Base-by-base conservation (phyloP, 139 green algal species). In the Spirogloea muscicola region DNA sequence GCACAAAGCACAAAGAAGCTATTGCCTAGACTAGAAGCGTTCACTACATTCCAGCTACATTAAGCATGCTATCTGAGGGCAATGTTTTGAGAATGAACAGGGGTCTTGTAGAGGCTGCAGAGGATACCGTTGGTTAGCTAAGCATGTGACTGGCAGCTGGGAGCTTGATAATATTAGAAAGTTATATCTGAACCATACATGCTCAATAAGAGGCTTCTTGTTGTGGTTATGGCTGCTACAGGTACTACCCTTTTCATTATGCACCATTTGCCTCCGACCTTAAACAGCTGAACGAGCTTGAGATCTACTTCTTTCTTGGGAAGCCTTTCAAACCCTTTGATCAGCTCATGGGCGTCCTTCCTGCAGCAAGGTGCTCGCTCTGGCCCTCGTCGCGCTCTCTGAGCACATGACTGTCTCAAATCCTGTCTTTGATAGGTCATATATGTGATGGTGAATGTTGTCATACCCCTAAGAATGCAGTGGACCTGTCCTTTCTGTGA, bases 231-330 rank as follows among this genome's bases (percentile, higher is more conserved):
- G 18, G n/a, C 57, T 66, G n/a, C 9, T 66, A 16, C 49, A 79
- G 71, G 71, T 99, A 90, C 84, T 99, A 96, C 81, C 94, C 93
- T 10, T 96, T 94, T 84, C 94, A 99, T 86, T 99, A 99, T 80
- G 95, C 95, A 7, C 95, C 95, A n/a, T 98, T 99, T 84, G 94
- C 95, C 4, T 94, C 89, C 3, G 95, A 99, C 85, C 84, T 99
- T 48, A 46, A 80, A 10, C 40, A 72, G 65, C 62, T 69, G 10
- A 51, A 83, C 65, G 65, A 85, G 42, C 59, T 96, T 59, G 81
- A 91, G 65, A 91, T 93, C 38, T 34, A 74, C 2, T 96, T 97
- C 65, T 77, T 92, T n/a, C 70, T 87, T 31, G 88, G 84, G 48
- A 68, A 89, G 84, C 94, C 94, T 44, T 98, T 98, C 86, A 91